Base-by-base conservation (phyloP, 2,329 filamentous ascomycete species). In the Cladosporium sp. region DNA sequence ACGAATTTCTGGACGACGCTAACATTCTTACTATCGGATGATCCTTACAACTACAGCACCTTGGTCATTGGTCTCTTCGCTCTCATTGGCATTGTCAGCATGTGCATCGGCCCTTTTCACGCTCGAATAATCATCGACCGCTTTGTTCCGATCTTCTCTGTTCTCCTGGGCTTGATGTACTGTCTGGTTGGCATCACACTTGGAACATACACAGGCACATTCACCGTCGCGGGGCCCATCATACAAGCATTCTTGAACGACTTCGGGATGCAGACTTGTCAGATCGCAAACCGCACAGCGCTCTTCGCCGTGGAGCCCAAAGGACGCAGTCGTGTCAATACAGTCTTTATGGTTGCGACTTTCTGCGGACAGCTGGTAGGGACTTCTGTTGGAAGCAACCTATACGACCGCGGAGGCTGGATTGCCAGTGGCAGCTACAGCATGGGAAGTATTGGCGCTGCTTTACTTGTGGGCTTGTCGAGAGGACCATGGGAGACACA, bases 341-440 rank as follows among this genome's bases (percentile, higher is more conserved):
- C 89, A 0, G 88, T 86, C 1, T 94, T 91, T 67, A 94, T 93
- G 90, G 80, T 92, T 0, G 80, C 82, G 7, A 85, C 84, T 0
- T 93, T 93, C 67, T 84, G 82, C 28, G 90, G 90, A 0, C 90
- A 94, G 75, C 68, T 94, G 49, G 86, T 86, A 1, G 89, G 89
- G 0, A 82, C 80, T 2, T 73, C 76, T 9, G 77, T 73, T 0
- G 82, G 82, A 0, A 84, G 82, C 61, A 74, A 78, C 45, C 70
- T 86, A 12, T 87, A 83, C 67, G 81, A 81, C 5, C 61, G 71
- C 4, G 79, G 77, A 0, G 84, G 84, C 0, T 87, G 84, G 84
- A 73, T 80, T 2, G 74, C 75, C 14, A 82, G 78, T 61, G 84
- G 83, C 0, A 82, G 82, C 65, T 77, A 80, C 36, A 84, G 81